Evolutionary conservation across 495 filamentous ascomycete genomes (phyloP), one percentile per base, ranked within the genome.

Genomic region (Coniosporium apollinis): DNA sequence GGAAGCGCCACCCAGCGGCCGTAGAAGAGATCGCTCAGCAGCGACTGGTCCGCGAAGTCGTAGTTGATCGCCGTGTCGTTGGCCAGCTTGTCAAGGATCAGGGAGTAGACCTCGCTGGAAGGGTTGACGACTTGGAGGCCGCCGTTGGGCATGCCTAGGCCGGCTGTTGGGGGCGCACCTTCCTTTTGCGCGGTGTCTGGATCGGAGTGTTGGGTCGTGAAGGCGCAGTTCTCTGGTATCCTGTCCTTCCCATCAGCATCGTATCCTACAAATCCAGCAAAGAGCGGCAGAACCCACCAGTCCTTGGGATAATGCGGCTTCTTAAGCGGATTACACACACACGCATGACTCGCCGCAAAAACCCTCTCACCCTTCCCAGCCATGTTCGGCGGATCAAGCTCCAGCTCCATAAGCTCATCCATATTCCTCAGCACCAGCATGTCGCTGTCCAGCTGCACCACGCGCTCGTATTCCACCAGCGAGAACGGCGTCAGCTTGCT

Each of bases 381-480:
- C 46, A 60, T 25, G 33, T 54, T 56, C 1, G 69, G 59, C 26
- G 55, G 45, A 50, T 85, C 79, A 11, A 89, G 64, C 43, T 64
- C 52, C 4, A 89, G 19, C 4, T 79, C 72, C 79, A 87, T 86
- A 34, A 91, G 56, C 54, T 85, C 82, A 48, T 91, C 82, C 77
- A 91, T 87, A 50, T 84, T 84, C 38, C 61, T 57, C 34, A 71
- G 57, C 3, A 81, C 68, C 15, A 87, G 46, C 82, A 87, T 91
- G 54, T 91, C 82, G 45, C 73, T 74, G 54, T 91, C 82, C n/a
- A 91, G 65, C 50, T 76, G 72, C 13, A 85, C 71, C 15, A 91
- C 65, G 10, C 80, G 64, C 3, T 76, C 67, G 55, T 80, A 87
- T 43, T 79, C 68, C 9, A 57, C 55, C 5, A 87, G 61, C 9